phyloP scores from a whole-genome alignment of 2,329 filamentous ascomycete genomes.

The Meredithiella fracta region DNA sequence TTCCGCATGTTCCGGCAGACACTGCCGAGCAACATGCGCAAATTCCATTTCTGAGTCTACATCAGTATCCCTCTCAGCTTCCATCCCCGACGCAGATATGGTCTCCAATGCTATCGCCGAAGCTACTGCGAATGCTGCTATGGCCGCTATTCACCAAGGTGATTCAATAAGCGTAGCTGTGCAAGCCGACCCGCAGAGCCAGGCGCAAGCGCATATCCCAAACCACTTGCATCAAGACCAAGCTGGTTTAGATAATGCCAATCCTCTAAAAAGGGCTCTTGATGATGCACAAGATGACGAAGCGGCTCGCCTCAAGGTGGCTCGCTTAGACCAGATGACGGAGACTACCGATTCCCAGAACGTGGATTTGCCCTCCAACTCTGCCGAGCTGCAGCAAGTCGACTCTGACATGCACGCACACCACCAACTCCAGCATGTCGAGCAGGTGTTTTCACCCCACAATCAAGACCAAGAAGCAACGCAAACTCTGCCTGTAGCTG shows the following conservation, averaged over 20 bases:
- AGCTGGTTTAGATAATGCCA: constrained; percentile 18
- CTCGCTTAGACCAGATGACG: constrained; percentile 8
- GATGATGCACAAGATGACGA: constrained; percentile 18
- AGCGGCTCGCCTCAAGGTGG: constrained; percentile 8
- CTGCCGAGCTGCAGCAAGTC: neutral
- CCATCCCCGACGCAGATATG: neutral
- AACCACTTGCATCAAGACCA: neutral
- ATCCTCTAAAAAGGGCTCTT: constrained; percentile 28
- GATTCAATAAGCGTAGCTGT: constrained; percentile 19
- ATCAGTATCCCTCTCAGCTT: neutral
- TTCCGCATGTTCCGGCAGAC: constrained; percentile 23
- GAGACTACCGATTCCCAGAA: neutral
- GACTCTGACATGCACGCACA: constrained; percentile 3
- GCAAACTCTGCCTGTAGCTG: neutral
- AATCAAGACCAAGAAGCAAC: neutral
- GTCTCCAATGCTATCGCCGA: constrained; percentile 1
- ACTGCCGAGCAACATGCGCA: constrained; percentile 3
- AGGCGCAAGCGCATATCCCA: constrained; percentile 15
- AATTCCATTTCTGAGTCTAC: neutral
- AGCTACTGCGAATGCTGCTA: constrained; percentile 9
- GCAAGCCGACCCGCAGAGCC: constrained; percentile 26
- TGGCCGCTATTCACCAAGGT: neutral
- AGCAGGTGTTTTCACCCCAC: constrained; percentile 5
- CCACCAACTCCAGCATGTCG: constrained; percentile 9
- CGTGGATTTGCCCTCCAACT: constrained; percentile 12